These are phyloP conservation scores for Calonectria hawksworthii DNA, from an alignment of 2,329 filamentous ascomycete genomes.

Conservation along the genomic window DNA sequence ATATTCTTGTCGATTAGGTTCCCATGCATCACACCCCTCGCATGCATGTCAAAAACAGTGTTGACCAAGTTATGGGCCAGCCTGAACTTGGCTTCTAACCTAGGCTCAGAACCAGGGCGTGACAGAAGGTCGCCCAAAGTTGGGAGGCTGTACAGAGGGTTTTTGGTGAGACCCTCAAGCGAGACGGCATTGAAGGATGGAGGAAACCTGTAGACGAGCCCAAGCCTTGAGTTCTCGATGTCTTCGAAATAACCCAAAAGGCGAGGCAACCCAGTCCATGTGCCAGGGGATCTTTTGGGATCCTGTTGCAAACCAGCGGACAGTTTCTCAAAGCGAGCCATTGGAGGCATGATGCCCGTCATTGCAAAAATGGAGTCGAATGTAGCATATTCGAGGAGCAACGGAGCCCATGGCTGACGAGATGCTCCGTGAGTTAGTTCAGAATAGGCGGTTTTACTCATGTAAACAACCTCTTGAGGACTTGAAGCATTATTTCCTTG, in stretches of 20 bases:
- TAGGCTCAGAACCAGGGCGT: constrained; percentile 70
- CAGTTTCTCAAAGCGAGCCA: constrained; percentile 75
- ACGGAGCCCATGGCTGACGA: constrained; percentile 63
- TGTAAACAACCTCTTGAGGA: constrained; percentile 62
- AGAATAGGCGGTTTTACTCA: constrained; percentile 65
- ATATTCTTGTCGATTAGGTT: constrained; percentile 78
- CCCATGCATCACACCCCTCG: constrained; percentile 77
- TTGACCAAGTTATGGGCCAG: constrained; percentile 80
- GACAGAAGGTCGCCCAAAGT: constrained; percentile 69
- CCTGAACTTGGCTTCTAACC: constrained; percentile 81
- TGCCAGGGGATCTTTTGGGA: constrained; percentile 63
- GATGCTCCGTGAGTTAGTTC: constrained; percentile 60
- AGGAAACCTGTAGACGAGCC: constrained; percentile 82
- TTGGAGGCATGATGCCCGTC: constrained; percentile 74
- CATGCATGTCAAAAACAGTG: constrained; percentile 81
- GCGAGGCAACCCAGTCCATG: constrained; percentile 73
- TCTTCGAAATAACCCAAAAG: constrained; percentile 83
- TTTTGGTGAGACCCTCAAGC: constrained; percentile 65
- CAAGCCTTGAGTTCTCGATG: constrained; percentile 76
- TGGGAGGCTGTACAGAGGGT: constrained; percentile 64
- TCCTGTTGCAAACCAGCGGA: constrained; percentile 70
- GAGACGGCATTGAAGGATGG: constrained; percentile 72
- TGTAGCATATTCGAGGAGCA: constrained; percentile 80
- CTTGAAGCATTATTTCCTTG: constrained; percentile 51
- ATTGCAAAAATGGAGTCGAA: constrained; percentile 74